A percentile compares a stretch with the other conserved stretches of the same genome.
Evolutionary conservation across 2,329 filamentous ascomycete genomes (phyloP).

Genomic region (Aspergillus proliferans): DNA sequence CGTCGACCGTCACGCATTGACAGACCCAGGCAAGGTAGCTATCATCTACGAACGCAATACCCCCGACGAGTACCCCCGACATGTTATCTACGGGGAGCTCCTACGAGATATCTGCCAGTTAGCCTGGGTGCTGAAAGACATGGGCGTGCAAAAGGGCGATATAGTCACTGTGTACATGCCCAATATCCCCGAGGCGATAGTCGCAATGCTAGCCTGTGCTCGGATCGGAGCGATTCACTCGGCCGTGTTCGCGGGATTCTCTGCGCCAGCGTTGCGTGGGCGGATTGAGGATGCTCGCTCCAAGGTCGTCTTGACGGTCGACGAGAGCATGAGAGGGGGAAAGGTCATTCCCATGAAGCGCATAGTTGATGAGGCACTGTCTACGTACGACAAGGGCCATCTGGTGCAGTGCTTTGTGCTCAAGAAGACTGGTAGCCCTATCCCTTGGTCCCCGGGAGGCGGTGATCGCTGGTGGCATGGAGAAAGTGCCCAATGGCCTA

Average conservation of each 20-base stretch:
- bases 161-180: too few species aligned
- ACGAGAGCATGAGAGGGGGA: conserved; percentile 91
- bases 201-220: too few species aligned
- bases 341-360: conserved; percentile 94
- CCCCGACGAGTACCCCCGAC: too few species aligned
- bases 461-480: conserved; percentile 94
- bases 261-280: conserved; percentile 83
- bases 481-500: conserved; percentile 66
- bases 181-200: too few species aligned
- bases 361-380: conserved; percentile 90
- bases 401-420: neutral
- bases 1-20: too few species aligned
- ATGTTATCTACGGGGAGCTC: too few species aligned
- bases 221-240: too few species aligned
- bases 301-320: conserved; percentile 87
- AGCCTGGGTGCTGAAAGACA: too few species aligned
- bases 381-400: conserved; percentile 39
- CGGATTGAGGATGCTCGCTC: conserved; percentile 80
- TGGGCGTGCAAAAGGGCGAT: too few species aligned
- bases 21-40: too few species aligned
- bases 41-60: too few species aligned
- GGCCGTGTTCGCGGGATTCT: conserved; percentile 58
- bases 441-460: neutral
- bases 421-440: neutral
- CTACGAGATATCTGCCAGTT: too few species aligned